Evolutionary conservation across 495 filamentous ascomycete genomes (phyloP), one percentile per base, ranked within the genome.

Genomic region (Sporormia fimetaria): DNA sequence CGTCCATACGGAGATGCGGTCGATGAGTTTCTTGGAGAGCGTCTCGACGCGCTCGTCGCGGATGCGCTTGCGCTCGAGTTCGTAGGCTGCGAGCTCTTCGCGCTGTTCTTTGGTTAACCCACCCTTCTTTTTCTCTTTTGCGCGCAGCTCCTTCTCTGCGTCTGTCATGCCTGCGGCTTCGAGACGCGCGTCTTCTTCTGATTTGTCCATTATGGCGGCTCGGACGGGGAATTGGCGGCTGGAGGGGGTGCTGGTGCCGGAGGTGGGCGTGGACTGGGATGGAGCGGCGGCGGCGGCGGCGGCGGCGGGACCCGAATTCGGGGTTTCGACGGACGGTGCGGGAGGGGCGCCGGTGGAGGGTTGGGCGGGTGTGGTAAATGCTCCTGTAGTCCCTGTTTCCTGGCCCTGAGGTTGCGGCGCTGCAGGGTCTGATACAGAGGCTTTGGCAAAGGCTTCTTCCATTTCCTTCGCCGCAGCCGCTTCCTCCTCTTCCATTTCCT

Each of bases 1-100:
- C 8, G 90, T 95, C 87, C 87, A 95, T 6, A 96, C 78, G 48
- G 80, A 88, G 56, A 99, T 77, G 32, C 87, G 79, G 57, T 94
- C 83, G 21, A 94, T 62, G 5, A 99, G 71, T 59, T 95, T 95
- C 50, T 76, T 74, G 6, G 77, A 69, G 20, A 98, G 68, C 0
- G 77, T 87, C 32, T 82, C 76, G 25, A 96, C 82, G 23, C 90
- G 83, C 54, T 96, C 86, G 56, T 94, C 77, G n/a, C 90, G 80
- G 31, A 92, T 74, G 49, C 69, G 71, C 41, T 75, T 74, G 6
- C 92, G 80, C 63, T 98, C 90, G 38, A 71, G 69, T 61, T 98
- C 92, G 58, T 86, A 87, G 2, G 83, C 86, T 0, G 76, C 77
- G 14, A 96, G 73, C 47, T 88, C 81, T 55, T 95, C 88, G 16